Percentiles rank a stretch among this genome's conserved stretches.
These are phyloP conservation scores for Suillus brevipes DNA, from an alignment of 768 basidiomycete genomes.

Conservation along the genomic window DNA sequence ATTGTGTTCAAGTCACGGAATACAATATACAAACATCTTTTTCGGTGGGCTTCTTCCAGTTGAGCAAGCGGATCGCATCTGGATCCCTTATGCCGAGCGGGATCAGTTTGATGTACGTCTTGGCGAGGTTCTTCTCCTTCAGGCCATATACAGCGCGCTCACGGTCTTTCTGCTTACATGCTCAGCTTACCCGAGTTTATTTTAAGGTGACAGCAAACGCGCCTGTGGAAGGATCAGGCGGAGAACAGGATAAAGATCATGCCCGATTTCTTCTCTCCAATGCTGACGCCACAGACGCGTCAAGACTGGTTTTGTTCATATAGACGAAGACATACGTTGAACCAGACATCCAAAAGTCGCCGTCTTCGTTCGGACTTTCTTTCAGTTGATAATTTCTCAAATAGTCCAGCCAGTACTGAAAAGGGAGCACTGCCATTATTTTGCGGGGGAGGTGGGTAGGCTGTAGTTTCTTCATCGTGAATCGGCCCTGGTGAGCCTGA, in stretches of 20 bases:
- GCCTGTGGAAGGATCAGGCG: constrained; percentile 90
- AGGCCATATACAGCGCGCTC: constrained; percentile 91
- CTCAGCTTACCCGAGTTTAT: constrained; percentile 6
- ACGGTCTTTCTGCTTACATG: constrained; percentile 73
- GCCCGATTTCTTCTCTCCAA: constrained; percentile 85
- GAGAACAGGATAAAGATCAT: constrained; percentile 87
- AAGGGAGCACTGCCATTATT: constrained; percentile 73
- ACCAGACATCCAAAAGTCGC: constrained; percentile 74
- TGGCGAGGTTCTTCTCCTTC: constrained; percentile 94
- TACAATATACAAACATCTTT: constrained; percentile 49
- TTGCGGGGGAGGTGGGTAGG: constrained; percentile 57
- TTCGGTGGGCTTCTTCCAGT: constrained; percentile 88
- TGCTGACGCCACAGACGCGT: constrained; percentile 45
- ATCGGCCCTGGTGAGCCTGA: constrained; percentile 43
- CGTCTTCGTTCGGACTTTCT: constrained; percentile 72
- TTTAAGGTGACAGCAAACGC: constrained; percentile 15
- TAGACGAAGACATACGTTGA: constrained; percentile 56
- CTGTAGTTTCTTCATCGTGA: constrained; percentile 29
- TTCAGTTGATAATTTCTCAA: constrained; percentile 72
- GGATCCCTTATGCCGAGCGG: constrained; percentile 78
- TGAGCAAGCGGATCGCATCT: constrained; percentile 77
- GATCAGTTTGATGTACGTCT: constrained; percentile 87
- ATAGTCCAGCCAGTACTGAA: constrained; percentile 64
- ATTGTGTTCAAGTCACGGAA: background rate
- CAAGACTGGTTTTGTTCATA: constrained; percentile 2